These are phyloP conservation scores for Pichia sorboxylosa DNA, from an alignment of 1,139 yeast genomes.

Conservation along the genomic window DNA sequence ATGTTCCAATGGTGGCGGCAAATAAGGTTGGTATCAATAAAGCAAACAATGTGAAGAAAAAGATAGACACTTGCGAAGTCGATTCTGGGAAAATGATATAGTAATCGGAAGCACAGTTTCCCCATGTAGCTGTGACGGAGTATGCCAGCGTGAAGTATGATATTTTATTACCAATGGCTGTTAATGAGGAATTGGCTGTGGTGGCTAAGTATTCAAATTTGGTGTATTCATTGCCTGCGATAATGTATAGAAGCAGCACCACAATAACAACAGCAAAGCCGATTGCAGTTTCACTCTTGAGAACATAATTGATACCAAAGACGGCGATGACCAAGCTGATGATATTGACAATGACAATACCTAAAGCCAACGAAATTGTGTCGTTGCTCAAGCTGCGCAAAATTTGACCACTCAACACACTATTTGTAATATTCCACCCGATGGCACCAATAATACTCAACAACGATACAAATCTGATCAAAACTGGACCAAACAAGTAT, in stretches of 20 bases:
- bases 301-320: conserved; percentile 63
- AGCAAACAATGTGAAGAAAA: conserved; percentile 54
- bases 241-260: conserved; percentile 58
- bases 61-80: conserved; percentile 47
- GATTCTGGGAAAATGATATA: conserved; percentile 72
- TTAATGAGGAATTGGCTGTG: conserved; percentile 22
- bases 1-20: conserved; percentile 63
- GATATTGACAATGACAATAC: conserved; percentile 58
- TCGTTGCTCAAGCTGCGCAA: conserved; percentile 51
- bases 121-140: conserved; percentile 85
- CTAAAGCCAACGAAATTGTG: conserved; percentile 56
- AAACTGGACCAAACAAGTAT: conserved; percentile 74
- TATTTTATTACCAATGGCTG: conserved; percentile 54
- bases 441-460: conserved; percentile 63
- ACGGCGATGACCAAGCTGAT: conserved; percentile 57
- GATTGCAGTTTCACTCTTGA: conserved; percentile 55
- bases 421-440: conserved; percentile 80
- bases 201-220: conserved; percentile 28
- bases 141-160: conserved; percentile 66
- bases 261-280: conserved; percentile 63
- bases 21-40: conserved; percentile 64
- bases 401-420: conserved; percentile 80
- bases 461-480: conserved; percentile 60
- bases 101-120: conserved; percentile 77
- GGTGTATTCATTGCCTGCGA: conserved; percentile 44